Percentiles rank a stretch among this genome's conserved stretches.
Evolutionary conservation across 179 eudicot species (phyloP).

Genomic region (Sideroxylon spinosum): DNA sequence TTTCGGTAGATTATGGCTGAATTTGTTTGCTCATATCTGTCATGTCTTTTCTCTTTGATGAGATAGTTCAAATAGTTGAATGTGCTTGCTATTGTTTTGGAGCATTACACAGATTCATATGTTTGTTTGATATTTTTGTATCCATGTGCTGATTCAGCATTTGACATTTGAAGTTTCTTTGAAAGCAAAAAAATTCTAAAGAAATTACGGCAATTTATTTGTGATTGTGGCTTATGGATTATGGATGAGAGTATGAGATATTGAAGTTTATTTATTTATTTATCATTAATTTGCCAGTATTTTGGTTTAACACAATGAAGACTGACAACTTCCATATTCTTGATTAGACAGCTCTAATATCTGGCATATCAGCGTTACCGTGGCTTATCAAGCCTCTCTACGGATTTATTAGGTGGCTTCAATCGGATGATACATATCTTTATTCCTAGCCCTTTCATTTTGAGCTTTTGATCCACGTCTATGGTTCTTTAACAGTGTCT

Average conservation of each 20-base stretch:
- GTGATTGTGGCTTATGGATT: background rate
- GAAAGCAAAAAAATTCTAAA: background rate
- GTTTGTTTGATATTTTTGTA: background rate
- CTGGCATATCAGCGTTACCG: constrained; percentile 91
- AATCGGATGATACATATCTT: background rate
- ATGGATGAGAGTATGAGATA: background rate
- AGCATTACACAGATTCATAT: background rate
- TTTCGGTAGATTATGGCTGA: background rate
- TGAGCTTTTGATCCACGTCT: background rate
- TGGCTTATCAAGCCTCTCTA: constrained; percentile 98
- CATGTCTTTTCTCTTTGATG: background rate
- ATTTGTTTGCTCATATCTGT: background rate
- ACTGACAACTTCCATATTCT: constrained; percentile 43
- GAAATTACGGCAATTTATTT: background rate
- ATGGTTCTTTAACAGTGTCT: background rate
- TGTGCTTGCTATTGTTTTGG: background rate
- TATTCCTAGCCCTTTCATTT: background rate
- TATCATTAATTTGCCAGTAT: background rate
- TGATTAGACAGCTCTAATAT: constrained; percentile 93
- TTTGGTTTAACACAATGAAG: constrained; percentile 6
- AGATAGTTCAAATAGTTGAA: background rate
- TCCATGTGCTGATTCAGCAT: background rate
- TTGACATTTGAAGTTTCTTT: background rate
- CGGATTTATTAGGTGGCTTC: constrained; percentile 86
- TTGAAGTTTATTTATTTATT: background rate